A percentile compares a stretch with the other conserved stretches of the same genome.
Conservation (phyloP, 2,329 filamentous ascomycete genomes). For the Proliferodiscus dingleyae region DNA sequence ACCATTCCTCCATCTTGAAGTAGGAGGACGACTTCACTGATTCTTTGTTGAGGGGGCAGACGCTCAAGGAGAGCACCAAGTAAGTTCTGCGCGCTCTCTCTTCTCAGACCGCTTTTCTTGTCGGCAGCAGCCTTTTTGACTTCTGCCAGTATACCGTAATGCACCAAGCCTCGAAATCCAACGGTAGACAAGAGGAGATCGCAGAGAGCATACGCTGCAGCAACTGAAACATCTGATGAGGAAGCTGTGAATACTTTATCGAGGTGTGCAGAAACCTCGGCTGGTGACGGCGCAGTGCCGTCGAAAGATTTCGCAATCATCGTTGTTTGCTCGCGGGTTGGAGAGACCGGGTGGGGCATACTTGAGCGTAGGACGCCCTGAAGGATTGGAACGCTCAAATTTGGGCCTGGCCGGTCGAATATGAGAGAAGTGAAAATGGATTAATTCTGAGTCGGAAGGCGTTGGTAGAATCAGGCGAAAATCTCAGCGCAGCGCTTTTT, state of each 20-base stretch:
- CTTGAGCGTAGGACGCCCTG: slow-evolving; percentile 27
- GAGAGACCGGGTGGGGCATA: slow-evolving; percentile 44
- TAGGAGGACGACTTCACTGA: slow-evolving; percentile 77
- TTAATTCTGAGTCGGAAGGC: slow-evolving; percentile 1
- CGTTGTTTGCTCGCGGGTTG: slow-evolving; percentile 37
- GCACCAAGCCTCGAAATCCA: slow-evolving; percentile 56
- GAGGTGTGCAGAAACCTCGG: slow-evolving; percentile 61
- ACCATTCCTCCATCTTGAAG: slow-evolving; percentile 75
- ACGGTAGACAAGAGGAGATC: slow-evolving; percentile 61
- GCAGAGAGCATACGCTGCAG: slow-evolving; percentile 60
- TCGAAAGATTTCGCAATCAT: slow-evolving; percentile 43
- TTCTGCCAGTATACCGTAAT: slow-evolving; percentile 57
- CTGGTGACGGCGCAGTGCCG: slow-evolving; percentile 47
- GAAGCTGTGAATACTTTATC: slow-evolving; percentile 59
- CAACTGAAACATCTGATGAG: slow-evolving; percentile 51
- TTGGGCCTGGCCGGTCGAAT: not conserved
- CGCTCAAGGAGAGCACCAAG: slow-evolving; percentile 91
- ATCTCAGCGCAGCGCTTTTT: slow-evolving; percentile 25
- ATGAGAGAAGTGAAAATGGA: not conserved
- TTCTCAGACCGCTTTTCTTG: slow-evolving; percentile 83
- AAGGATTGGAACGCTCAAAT: slow-evolving; percentile 4
- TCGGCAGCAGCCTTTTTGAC: slow-evolving; percentile 76
- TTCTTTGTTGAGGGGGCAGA: slow-evolving; percentile 69
- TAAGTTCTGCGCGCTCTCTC: slow-evolving; percentile 92
- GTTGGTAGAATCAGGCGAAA: slow-evolving; percentile 17